A percentile compares a stretch with the other conserved stretches of the same genome.
These are phyloP conservation scores for Lichenothelia convexa DNA, from an alignment of 495 filamentous ascomycete genomes.

Conservation along the genomic window DNA sequence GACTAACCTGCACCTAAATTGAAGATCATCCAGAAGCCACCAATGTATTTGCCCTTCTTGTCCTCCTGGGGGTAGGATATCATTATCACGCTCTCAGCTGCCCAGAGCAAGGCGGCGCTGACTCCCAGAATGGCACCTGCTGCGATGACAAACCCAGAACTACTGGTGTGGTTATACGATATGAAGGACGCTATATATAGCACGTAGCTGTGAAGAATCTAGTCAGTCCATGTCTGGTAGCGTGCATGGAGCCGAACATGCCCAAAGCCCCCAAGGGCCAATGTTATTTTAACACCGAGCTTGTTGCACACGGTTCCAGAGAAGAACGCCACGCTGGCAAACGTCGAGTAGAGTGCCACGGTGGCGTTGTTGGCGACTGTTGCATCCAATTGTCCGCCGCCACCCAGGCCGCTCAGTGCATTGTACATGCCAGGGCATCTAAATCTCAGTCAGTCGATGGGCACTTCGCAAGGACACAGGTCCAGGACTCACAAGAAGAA, in stretches of 20 bases:
- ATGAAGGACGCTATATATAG: slow-evolving; percentile 28
- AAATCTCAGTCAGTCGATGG: too few relatives aligned
- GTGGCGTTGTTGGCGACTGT: slow-evolving; percentile 26
- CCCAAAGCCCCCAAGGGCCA: slow-evolving; percentile 29
- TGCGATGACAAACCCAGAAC: slow-evolving; percentile 1
- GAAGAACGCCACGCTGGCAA: slow-evolving; percentile 35
- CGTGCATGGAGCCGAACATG: too few relatives aligned
- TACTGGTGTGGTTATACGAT: slow-evolving; percentile 7
- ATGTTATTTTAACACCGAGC: slow-evolving; percentile 25
- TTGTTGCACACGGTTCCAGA: slow-evolving; percentile 32
- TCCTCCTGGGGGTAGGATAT: slow-evolving; percentile 32
- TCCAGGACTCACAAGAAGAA: too few relatives aligned
- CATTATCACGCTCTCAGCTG: slow-evolving; percentile 35
- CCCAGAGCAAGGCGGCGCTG: slow-evolving; percentile 32
- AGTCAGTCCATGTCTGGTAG: too few relatives aligned
- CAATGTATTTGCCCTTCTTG: slow-evolving; percentile 31
- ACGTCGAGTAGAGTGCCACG: slow-evolving; percentile 24
- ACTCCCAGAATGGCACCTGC: slow-evolving; percentile 30
- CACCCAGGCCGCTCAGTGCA: slow-evolving; percentile 32
- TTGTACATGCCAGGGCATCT: slow-evolving; percentile 33
- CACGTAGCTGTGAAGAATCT: too few relatives aligned
- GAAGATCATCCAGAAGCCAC: slow-evolving; percentile 36
- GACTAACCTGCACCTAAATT: slow-evolving; percentile 29
- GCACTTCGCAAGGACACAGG: too few relatives aligned
- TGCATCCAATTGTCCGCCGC: slow-evolving; percentile 29